Base-by-base conservation (phyloP, 164 flowering plant species). In the Kalanchoe fedtschenkoi region DNA sequence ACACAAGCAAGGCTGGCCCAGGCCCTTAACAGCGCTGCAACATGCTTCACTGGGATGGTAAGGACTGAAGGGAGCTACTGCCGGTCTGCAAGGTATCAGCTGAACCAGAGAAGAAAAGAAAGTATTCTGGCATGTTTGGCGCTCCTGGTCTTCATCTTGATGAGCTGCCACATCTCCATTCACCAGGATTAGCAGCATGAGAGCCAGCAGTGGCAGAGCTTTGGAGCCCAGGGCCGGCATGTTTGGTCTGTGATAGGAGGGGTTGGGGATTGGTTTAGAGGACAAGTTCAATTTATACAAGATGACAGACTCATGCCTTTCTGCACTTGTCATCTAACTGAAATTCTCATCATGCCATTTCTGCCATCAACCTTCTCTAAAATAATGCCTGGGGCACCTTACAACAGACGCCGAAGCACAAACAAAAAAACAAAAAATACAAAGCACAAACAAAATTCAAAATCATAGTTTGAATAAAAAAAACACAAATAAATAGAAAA, bases 1-100 rank as follows among this genome's bases (percentile, higher is more conserved):
- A 56, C 98, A 92, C 38, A 89, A 66, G 65, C 98, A 89, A 44
- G 96, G 83, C 70, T 83, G 98, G 29, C 93, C 96, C 0, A 92
- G 79, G 47, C 74, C 41, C 53, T 66, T 77, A 62, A 92, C 67
- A 10, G 96, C 84, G 53, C 53, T 76, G 76, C 96, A 92, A 63
- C 97, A 92, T 21, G 84, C 74, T 10, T 83, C 86, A 62, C 72
- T 86, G 6, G 97, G 97, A 2, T 83, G 90, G 39, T 81, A 66
- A 26, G 91, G 83, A 63, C 88, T 79, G 42, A 80, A 84, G 9
- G 95, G 91, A 24, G 86, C 71, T 0, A 92, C 90, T 7, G 98
- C 78, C 33, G 83, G 75, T 71, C 88, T 71, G 68, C 98, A 92
- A n/a, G 98, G 97, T 53, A 85, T 82, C 58, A 92, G 75, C 78